Percentiles rank a stretch among this genome's conserved stretches.
phyloP scores from a whole-genome alignment of 768 basidiomycete species.

The Royoungia palumana region DNA sequence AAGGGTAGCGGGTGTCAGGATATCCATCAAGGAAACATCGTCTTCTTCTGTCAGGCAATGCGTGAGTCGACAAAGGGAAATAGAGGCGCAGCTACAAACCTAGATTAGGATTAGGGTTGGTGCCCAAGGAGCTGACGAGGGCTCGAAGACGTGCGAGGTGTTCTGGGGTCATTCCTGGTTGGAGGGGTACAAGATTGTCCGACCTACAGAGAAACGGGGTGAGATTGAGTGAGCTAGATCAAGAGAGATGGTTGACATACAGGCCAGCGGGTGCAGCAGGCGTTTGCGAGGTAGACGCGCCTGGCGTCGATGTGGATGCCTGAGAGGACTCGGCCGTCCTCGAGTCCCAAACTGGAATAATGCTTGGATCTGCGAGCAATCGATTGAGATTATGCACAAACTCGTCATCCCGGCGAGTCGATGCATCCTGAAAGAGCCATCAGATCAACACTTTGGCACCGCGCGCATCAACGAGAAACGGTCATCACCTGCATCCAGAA shows the following conservation, averaged over 20 bases:
- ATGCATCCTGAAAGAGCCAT: conserved; percentile 52
- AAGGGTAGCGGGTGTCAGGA: conserved; percentile 72
- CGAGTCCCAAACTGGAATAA: conserved; percentile 55
- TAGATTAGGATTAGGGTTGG: conserved; percentile 21
- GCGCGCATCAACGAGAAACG: background rate
- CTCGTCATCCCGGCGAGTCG: conserved; percentile 63
- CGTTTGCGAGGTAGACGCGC: conserved; percentile 32
- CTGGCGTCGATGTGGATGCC: conserved; percentile 44
- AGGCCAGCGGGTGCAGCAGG: conserved; percentile 31
- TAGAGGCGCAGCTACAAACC: conserved; percentile 8
- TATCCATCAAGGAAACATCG: conserved; percentile 68
- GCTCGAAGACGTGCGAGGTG: conserved; percentile 61
- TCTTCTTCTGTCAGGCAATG: conserved; percentile 18
- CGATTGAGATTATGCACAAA: conserved; percentile 71
- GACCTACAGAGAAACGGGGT: conserved; percentile 3
- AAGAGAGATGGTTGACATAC: conserved; percentile 13
- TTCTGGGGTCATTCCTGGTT: conserved; percentile 46
- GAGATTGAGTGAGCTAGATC: background rate
- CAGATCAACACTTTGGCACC: background rate
- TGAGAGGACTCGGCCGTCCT: conserved; percentile 35
- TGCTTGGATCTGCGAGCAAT: conserved; percentile 63
- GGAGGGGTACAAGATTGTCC: conserved; percentile 6
- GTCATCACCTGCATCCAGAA: conserved; percentile 81
- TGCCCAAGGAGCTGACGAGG: conserved; percentile 47
- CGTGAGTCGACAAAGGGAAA: conserved; percentile 1